Evolutionary conservation across 2,329 filamentous ascomycete species (phyloP), one percentile per base, ranked within the genome.

Genomic region (Penicillium sp.): DNA sequence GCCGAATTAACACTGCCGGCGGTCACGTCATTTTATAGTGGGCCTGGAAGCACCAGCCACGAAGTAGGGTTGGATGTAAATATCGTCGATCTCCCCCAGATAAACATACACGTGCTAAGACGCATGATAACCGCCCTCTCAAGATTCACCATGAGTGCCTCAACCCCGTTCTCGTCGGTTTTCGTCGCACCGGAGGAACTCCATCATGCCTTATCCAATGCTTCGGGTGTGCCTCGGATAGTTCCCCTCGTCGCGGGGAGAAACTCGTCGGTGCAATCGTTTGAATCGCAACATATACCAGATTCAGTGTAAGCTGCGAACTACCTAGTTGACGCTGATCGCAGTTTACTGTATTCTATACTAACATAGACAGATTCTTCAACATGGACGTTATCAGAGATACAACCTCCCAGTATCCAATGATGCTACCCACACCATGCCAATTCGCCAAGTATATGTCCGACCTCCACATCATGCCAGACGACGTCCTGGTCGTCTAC

Each of bases 301-400:
- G 46, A 40, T 18, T 59, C 57, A 37, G 18, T 52, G 57, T 59
- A 31, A 18, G 57, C 40, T 5, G 18, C 39, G 3, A 31, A 14
- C 18, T 10, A 9, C 24, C 7, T 49, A 3, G 24, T 22, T 22
- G 3, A 33, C 9, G 22, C 19, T 22, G 41, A 22, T 33, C 33
- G 5, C 4, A 5, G 16, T 35, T 7, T n/a, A 4, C 24, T 16
- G 14, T 4, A 31, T 36, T 35, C 16, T 2, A 1, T 22, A 19
- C 50, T 27, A 9, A 39, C 19, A 33, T 24, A 36, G 7, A 3
- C 31, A 73, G 71, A 9, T 70, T 73, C 53, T 69, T 73, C 53
- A 62, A 72, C 41, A 69, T 73, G 65, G 69, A 71, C 22, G 16
- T 58, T 1, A 66, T 70, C 39, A 59, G 55, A 24, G 67, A 70